Conservation (phyloP, 345 rosid genomes). For the Populus euphratica region DNA sequence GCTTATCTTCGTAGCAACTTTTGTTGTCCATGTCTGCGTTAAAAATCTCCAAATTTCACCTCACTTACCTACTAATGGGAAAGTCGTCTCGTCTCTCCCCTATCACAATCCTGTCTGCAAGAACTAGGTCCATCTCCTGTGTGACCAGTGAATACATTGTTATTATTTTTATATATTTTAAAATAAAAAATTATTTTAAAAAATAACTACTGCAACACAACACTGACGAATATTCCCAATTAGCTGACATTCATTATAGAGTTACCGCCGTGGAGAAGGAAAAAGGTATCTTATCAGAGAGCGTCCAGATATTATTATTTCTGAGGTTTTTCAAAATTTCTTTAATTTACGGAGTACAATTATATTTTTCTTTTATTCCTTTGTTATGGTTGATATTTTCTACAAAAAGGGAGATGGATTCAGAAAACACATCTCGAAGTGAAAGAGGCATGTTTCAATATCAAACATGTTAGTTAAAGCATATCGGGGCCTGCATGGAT, state of each 20-base stretch:
- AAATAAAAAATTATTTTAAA: no score
- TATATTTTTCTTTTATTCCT: no score
- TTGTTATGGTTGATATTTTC: background rate
- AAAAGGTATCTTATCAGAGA: no score
- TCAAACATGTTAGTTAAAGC: background rate
- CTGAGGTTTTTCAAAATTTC: no score
- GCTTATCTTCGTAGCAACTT: background rate
- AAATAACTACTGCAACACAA: no score
- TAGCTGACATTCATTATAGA: no score
- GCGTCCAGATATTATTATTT: no score
- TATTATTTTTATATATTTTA: no score
- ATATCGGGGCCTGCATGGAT: background rate
- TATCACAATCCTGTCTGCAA: background rate
- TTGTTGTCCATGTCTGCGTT: background rate
- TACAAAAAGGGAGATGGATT: background rate
- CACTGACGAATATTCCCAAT: fast-evolving
- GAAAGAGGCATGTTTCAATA: background rate
- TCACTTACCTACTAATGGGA: background rate
- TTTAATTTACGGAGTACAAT: no score
- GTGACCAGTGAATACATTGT: no score
- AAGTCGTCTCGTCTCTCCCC: background rate
- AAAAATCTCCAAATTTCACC: background rate
- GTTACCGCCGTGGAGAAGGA: no score
- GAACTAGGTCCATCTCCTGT: background rate
- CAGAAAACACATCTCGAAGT: background rate